phyloP scores from a whole-genome alignment of 768 basidiomycete genomes.

The Macrocybe gigantea region DNA sequence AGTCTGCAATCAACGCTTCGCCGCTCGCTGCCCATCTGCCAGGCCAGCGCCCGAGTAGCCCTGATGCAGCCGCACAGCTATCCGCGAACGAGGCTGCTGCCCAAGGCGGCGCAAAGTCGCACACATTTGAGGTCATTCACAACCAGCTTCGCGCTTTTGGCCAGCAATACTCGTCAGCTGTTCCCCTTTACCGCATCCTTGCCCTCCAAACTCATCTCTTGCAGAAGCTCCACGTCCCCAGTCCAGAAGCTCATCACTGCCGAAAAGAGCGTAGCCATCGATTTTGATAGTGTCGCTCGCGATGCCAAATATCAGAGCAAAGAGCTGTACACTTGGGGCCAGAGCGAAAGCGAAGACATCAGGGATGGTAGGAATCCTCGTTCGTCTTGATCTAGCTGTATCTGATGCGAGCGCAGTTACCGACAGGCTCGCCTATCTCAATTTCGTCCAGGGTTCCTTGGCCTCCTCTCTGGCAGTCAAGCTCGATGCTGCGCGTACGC shows the following conservation, averaged over 20 bases:
- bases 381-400: not conserved
- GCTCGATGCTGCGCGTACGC: conserved; percentile 56
- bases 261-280: conserved; percentile 73
- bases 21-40: conserved; percentile 54
- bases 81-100: conserved; percentile 37
- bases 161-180: conserved; percentile 65
- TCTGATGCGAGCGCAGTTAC: conserved; percentile 39
- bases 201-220: conserved; percentile 7
- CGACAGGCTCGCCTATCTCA: conserved; percentile 78
- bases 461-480: conserved; percentile 53
- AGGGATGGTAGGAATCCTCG: conserved; percentile 53
- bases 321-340: conserved; percentile 84
- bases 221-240: conserved; percentile 47
- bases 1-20: conserved; percentile 59
- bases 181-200: not conserved
- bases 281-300: conserved; percentile 60
- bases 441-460: conserved; percentile 70
- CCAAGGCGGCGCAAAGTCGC: conserved; percentile 41
- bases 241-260: conserved; percentile 76
- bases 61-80: conserved; percentile 32
- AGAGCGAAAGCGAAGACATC: conserved; percentile 61
- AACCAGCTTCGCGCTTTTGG: conserved; percentile 69
- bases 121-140: conserved; percentile 56
- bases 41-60: conserved; percentile 23
- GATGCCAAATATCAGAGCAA: conserved; percentile 73